These are phyloP conservation scores for Rubroboletus pulcherrimus DNA, from an alignment of 768 basidiomycete genomes.

Conservation along the genomic window DNA sequence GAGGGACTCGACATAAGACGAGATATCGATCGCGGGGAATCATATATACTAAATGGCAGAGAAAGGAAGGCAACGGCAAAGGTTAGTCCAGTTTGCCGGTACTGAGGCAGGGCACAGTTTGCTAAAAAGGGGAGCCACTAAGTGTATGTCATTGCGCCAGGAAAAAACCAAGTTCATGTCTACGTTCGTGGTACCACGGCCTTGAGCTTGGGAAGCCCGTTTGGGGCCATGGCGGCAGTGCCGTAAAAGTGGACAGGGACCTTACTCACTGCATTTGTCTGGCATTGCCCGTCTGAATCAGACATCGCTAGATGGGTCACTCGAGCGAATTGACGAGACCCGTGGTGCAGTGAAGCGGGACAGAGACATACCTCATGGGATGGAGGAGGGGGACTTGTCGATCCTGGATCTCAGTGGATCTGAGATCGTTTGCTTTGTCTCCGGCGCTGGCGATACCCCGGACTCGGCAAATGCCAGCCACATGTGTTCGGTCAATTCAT, in stretches of 20 bases:
- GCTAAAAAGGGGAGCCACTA: conserved; percentile 12
- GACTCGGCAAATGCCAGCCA: conserved; percentile 25
- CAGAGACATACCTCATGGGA: conserved; percentile 1
- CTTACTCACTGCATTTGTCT: not conserved
- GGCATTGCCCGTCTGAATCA: not conserved
- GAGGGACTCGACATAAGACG: conserved; percentile 2
- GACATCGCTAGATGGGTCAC: not conserved
- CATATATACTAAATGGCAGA: conserved; percentile 25
- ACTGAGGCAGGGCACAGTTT: not conserved
- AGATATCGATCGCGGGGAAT: not conserved
- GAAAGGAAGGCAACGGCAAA: conserved; percentile 18
- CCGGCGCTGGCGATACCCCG: conserved; percentile 33
- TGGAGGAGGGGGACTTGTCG: not conserved
- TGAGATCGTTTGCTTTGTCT: conserved; percentile 31
- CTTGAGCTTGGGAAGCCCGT: conserved; percentile 6
- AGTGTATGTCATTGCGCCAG: conserved; percentile 8
- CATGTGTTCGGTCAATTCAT: not conserved
- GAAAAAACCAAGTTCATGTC: not conserved
- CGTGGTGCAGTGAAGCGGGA: no score
- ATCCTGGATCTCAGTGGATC: conserved; percentile 25
- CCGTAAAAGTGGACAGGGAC: not conserved
- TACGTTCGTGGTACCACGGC: not conserved
- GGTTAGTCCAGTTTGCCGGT: conserved; percentile 19
- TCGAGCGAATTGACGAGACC: not conserved
- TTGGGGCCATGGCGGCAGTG: conserved; percentile 11